Percentiles rank a stretch among this genome's conserved stretches.
Evolutionary conservation across 306 rosid genomes (phyloP).

Genomic region (Vachellia pachyceras): DNA sequence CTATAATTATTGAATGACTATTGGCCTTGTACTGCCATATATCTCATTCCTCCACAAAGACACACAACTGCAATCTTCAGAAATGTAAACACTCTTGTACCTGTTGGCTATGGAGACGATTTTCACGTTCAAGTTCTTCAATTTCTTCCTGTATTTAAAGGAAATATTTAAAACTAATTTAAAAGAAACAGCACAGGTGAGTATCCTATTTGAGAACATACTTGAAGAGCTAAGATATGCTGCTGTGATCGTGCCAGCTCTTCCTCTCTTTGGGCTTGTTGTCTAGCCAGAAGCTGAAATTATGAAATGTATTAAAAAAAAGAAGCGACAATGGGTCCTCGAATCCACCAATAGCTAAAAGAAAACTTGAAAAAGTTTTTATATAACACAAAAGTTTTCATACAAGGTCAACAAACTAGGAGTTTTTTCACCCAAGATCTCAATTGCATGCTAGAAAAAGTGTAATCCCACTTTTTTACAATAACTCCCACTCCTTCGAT

Average conservation of each 20-base stretch:
- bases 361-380: constrained; percentile 4
- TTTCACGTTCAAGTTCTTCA: constrained; percentile 97
- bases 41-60: constrained; percentile 26
- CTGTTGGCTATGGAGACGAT: constrained; percentile 96
- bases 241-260: constrained; percentile 93
- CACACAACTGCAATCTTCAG: constrained; percentile 32
- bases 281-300: constrained; percentile 94
- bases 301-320: constrained; percentile 24
- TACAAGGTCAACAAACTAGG: not conserved
- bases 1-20: constrained; percentile 7
- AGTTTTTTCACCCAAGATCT: not conserved
- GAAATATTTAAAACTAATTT: constrained; percentile 31
- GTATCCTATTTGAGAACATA: constrained; percentile 46
- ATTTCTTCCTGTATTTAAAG: constrained; percentile 81
- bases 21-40: constrained; percentile 7
- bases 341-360: constrained; percentile 22
- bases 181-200: constrained; percentile 16
- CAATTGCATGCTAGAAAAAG: not conserved
- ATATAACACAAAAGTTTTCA: not conserved
- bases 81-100: constrained; percentile 46
- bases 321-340: constrained; percentile 24
- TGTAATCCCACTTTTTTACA: not conserved
- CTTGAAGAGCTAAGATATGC: constrained; percentile 98
- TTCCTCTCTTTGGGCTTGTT: constrained; percentile 99
- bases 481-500: not conserved